phyloP scores from a whole-genome alignment of 2,329 filamentous ascomycete species.

The Raffaelea ambrosiae region DNA sequence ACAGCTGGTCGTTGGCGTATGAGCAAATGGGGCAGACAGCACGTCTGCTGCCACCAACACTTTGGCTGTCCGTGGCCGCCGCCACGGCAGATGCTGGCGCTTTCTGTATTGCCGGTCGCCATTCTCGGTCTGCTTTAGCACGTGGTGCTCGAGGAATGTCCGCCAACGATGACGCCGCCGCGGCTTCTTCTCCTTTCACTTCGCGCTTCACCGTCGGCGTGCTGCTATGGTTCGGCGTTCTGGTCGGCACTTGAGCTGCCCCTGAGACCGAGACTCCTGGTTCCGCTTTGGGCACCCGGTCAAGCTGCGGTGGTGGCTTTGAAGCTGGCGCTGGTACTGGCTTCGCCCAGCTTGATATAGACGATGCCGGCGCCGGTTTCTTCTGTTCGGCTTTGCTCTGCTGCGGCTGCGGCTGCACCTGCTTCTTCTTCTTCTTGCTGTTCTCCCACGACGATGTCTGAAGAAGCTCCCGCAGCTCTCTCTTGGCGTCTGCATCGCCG shows the following conservation, averaged over 20 bases:
- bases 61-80: no score
- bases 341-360: neutral
- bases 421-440: neutral
- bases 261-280: no score
- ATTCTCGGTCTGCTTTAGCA: neutral
- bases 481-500: slow-evolving; percentile 49
- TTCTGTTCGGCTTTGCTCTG: neutral
- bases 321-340: neutral
- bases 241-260: no score
- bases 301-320: no score
- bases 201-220: slow-evolving; percentile 3
- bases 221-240: no score
- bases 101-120: no score
- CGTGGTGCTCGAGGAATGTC: neutral
- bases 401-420: neutral
- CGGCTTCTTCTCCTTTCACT: neutral
- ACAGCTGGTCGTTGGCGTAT: slow-evolving; percentile 44
- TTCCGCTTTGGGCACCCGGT: no score
- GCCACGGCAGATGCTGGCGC: no score
- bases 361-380: neutral
- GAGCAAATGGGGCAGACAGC: slow-evolving; percentile 57
- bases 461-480: slow-evolving; percentile 59
- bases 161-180: neutral
- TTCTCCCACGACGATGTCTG: slow-evolving; percentile 25
- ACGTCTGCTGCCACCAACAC: neutral